Conservation (phyloP, 2,329 filamentous ascomycete genomes). For the Neospermospora avenae region DNA sequence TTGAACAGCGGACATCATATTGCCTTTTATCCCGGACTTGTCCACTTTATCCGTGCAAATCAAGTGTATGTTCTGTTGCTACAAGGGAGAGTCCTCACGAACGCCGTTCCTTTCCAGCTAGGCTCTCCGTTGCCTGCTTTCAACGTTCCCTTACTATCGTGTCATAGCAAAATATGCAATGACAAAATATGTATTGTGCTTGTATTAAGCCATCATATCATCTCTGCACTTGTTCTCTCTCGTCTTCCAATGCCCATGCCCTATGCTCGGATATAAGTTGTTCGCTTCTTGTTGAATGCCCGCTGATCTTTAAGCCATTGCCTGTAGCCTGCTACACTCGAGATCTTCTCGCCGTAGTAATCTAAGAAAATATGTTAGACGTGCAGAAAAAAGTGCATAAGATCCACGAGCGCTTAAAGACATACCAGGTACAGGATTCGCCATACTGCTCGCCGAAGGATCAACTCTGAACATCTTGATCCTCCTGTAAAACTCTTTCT, state of each 20-base stretch:
- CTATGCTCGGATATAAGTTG: conserved; percentile 31
- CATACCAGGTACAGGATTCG: conserved; percentile 66
- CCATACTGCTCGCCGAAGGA: conserved; percentile 80
- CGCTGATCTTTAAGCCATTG: conserved; percentile 97
- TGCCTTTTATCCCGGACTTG: neutral
- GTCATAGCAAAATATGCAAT: conserved; percentile 11
- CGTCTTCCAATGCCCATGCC: neutral
- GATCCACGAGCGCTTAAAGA: neutral
- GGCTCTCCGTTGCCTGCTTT: conserved; percentile 3
- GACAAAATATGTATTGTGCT: conserved; percentile 10
- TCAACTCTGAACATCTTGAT: conserved; percentile 93
- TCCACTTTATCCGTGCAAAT: neutral
- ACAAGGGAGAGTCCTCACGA: conserved; percentile 25
- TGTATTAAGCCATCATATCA: conserved; percentile 6
- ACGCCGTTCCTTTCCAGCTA: conserved; percentile 17
- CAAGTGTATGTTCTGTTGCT: conserved; percentile 13
- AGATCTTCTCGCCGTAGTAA: conserved; percentile 98
- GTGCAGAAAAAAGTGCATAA: conserved; percentile 45
- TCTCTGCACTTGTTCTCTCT: neutral
- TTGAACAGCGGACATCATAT: neutral
- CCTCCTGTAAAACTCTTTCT: conserved; percentile 87
- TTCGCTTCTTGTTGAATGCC: conserved; percentile 85
- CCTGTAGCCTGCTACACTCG: conserved; percentile 84
- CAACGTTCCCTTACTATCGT: conserved; percentile 11
- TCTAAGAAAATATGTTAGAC: conserved; percentile 55